Conservation (phyloP, 345 rosid genomes). For the Eucalyptus virginea region DNA sequence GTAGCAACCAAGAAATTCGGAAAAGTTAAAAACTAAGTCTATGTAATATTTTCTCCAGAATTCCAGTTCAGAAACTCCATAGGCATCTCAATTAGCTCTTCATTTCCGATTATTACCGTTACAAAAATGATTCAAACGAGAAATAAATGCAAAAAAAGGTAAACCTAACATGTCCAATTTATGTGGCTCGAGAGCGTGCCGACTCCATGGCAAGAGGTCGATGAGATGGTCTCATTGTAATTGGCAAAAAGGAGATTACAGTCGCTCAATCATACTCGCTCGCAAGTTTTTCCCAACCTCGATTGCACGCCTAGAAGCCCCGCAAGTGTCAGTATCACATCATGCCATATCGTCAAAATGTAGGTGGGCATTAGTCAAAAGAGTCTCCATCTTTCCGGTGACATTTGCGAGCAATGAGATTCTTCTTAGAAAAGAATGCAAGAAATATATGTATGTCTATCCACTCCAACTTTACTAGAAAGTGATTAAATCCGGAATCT, state of each 20-base stretch:
- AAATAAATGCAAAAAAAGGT: not conserved
- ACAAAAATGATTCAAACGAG: not conserved
- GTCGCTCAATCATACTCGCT: not conserved
- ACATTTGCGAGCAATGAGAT: not conserved
- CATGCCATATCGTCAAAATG: not conserved
- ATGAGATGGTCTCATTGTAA: not conserved
- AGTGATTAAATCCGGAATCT: conserved; percentile 39
- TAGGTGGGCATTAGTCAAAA: not conserved
- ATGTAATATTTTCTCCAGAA: not conserved
- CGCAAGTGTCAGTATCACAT: not conserved
- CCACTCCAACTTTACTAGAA: conserved; percentile 5
- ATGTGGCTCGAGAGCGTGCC: not conserved
- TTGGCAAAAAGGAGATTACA: not conserved
- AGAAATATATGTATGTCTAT: not conserved
- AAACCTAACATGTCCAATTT: not conserved
- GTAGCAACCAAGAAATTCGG: not conserved
- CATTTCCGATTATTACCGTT: not conserved
- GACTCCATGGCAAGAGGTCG: not conserved
- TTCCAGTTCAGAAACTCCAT: not conserved
- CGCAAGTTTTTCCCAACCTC: not conserved
- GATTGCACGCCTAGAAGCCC: not conserved
- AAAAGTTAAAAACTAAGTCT: not conserved
- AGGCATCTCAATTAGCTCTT: not conserved
- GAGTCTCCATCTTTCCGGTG: not conserved
- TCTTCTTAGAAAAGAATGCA: not conserved